Evolutionary conservation across 2,329 filamentous ascomycete species (phyloP), one percentile per base, ranked within the genome.

Genomic region (Botrytis fragariae): DNA sequence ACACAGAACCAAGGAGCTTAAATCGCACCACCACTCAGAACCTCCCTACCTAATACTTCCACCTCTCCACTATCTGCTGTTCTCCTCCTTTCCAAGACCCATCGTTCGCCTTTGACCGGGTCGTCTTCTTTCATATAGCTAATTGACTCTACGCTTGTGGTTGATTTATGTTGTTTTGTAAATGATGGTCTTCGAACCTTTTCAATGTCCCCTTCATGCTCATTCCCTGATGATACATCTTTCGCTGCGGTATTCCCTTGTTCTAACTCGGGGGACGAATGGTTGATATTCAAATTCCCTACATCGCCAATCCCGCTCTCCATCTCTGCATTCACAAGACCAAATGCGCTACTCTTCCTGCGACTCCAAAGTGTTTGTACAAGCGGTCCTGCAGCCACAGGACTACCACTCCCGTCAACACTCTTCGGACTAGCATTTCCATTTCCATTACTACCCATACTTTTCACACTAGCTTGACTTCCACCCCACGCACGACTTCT

Each of bases 401-500:
- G 80, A 67, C 77, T 79, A 2, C 68, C 70, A 73, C 77, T 79
- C 35, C 79, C 79, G 61, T 73, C 72, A 57, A 74, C 75, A 67
- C 75, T 74, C 45, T 75, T 76, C 22, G 81, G 81, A 68, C 81
- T 82, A 83, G 85, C 72, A 48, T 61, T 69, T 20, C 62, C 71
- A 39, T 72, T 68, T 4, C 71, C 75, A 69, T 77, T 83, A 76
- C 88, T 92, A 16, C 71, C 75, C 64, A 75, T 82, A 76, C 88
- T 92, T 69, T 86, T 85, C 9, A 94, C 83, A 78, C 93, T 95
- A 1, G 87, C 90, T 78, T 93, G 92, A 73, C 93, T 96, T 7
- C 92, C 92, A 37, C 93, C 93, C 88, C 93, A 97, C 0, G 94
- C 91, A 68, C 88, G 90, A 18, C 89, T 91, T 5, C 94, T 89